Conservation (phyloP, 805 yeast genomes). For the Sugiyamaella valdiviana region DNA sequence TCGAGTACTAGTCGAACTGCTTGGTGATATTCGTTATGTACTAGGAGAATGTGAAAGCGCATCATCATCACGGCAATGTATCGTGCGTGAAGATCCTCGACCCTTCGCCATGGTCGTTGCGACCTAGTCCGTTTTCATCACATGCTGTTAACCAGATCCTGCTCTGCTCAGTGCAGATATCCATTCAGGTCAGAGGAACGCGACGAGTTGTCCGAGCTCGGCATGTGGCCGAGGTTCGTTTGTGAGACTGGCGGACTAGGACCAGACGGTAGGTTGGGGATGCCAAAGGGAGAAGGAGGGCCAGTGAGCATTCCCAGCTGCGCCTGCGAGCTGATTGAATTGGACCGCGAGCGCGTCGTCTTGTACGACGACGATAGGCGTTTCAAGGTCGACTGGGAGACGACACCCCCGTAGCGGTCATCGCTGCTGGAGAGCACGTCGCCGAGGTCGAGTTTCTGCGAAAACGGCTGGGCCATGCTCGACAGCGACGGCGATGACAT, state of each 20-base stretch:
- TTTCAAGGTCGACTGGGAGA: conserved; percentile 13
- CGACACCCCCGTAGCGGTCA: conserved; percentile 27
- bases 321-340: conserved; percentile 17
- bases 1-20: too few species aligned
- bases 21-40: too few species aligned
- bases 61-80: too few species aligned
- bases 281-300: neutral
- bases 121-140: too few species aligned
- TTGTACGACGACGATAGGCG: conserved; percentile 13
- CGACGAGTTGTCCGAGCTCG: neutral
- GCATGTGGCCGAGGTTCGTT: conserved; percentile 3
- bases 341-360: conserved; percentile 14
- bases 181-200: neutral
- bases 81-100: too few species aligned
- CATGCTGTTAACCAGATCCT: neutral
- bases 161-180: neutral
- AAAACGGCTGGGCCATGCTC: conserved; percentile 17
- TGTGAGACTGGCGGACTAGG: conserved; percentile 4
- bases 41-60: too few species aligned
- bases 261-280: neutral
- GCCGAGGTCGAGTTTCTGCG: conserved; percentile 31
- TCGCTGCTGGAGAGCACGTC: conserved; percentile 22
- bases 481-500: conserved; percentile 15
- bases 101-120: too few species aligned
- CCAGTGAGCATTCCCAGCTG: neutral